Base-by-base conservation (phyloP, 2,329 filamentous ascomycete genomes). In the Bipolaris cookei region DNA sequence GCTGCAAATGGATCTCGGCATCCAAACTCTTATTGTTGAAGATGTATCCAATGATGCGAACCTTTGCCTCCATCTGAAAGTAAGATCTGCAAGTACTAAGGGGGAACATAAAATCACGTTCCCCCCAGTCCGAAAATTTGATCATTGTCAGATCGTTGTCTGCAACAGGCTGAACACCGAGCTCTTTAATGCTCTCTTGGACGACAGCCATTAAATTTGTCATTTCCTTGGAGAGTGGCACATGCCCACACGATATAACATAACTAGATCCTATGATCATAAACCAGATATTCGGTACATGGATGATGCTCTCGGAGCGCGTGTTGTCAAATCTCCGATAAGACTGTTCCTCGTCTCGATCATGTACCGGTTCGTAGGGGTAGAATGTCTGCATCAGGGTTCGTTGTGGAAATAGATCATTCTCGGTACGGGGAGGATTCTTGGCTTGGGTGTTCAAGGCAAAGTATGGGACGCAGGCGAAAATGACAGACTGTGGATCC, bases 341-440 rank as follows among this genome's bases (percentile, higher is more conserved):
- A 0, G 69, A 71, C 50, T 75, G 71, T 20, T 75, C 72, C 3
- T 51, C 48, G 38, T 75, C 72, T 50, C 71, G 51, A 16, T 73
- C 71, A 38, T 58, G 58, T 2, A 74, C 68, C 6, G 68, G 62
- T 51, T 75, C 69, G 25, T 70, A 70, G 0, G 69, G 70, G 51
- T 75, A 75, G 30, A 69, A 70, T 0, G 71, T 58, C 54, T 74
- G 67, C 65, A 75, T 73, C 6, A 76, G 45, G 6, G 67, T 74
- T 5, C 67, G 57, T 23, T 66, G 35, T 7, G 67, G 59, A 51
- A 68, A 66, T 3, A 66, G 45, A 3, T 53, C 58, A 8, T 66
- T 60, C 1, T 10, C 52, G 7, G 54, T 32, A 6, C 39, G 42
- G 21, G 38, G 6, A 14, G 46, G 18, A 2, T 35, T 42, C n/a